Evolutionary conservation across 441 rosid genomes (phyloP).

Genomic region (Manihot esculenta): DNA sequence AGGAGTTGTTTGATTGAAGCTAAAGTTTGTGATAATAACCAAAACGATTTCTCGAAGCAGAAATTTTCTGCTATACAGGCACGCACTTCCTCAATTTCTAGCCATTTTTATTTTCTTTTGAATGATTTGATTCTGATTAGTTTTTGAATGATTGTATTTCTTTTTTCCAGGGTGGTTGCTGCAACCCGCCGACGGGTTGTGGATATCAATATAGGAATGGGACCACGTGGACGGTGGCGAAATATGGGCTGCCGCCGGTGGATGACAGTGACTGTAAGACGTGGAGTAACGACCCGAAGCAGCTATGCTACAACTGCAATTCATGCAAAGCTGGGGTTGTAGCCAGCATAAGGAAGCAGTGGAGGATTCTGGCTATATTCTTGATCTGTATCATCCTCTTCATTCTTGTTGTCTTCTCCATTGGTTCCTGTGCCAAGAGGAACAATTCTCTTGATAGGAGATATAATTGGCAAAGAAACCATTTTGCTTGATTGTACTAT

Average conservation of each 20-base stretch:
- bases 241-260: background rate
- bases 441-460: too few relatives aligned
- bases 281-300: conserved; percentile 52
- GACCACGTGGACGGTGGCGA: conserved; percentile 39
- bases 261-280: conserved; percentile 38
- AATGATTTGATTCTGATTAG: background rate
- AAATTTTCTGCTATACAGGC: conserved; percentile 32
- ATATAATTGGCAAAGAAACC: too few relatives aligned
- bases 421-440: too few relatives aligned
- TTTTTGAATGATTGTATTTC: too few relatives aligned
- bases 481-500: too few relatives aligned
- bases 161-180: conserved; percentile 67
- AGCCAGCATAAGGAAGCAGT: conserved; percentile 37
- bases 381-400: too few relatives aligned
- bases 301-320: conserved; percentile 48
- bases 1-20: conserved; percentile 32
- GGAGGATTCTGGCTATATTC: conserved; percentile 44
- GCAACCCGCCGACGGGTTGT: conserved; percentile 59
- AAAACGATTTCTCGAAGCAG: conserved; percentile 5
- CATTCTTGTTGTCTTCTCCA: too few relatives aligned
- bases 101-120: too few relatives aligned
- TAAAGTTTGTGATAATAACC: conserved; percentile 20
- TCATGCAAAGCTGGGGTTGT: conserved; percentile 55
- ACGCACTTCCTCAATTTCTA: background rate
- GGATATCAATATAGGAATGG: conserved; percentile 44